These are phyloP conservation scores for Leccinum disarticulatum DNA, from an alignment of 768 basidiomycete genomes.

Conservation along the genomic window DNA sequence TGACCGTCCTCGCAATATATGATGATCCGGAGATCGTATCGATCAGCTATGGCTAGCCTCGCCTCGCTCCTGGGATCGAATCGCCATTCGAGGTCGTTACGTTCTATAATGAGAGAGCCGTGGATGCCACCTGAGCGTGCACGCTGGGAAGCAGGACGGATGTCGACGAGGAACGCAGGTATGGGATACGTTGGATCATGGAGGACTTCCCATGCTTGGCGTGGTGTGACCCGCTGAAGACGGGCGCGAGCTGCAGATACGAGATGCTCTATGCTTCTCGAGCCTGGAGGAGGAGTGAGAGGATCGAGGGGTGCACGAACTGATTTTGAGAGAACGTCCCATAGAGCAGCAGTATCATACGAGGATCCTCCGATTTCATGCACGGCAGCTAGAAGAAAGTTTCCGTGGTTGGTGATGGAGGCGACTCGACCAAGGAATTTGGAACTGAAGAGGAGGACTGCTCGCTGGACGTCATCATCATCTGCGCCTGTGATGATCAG, in stretches of 20 bases:
- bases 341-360: constrained; percentile 66
- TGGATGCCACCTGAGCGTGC: constrained; percentile 55
- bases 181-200: constrained; percentile 49
- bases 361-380: constrained; percentile 51
- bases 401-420: constrained; percentile 35
- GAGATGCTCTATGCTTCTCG: constrained; percentile 56
- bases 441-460: constrained; percentile 59
- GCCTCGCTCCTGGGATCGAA: constrained; percentile 68
- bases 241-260: constrained; percentile 59
- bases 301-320: constrained; percentile 61
- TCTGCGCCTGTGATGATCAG: constrained; percentile 62
- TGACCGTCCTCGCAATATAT: constrained; percentile 75
- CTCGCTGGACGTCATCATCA: constrained; percentile 59
- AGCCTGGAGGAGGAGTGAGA: constrained; percentile 60
- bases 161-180: constrained; percentile 76
- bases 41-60: constrained; percentile 63
- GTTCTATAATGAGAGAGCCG: constrained; percentile 71
- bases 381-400: constrained; percentile 45
- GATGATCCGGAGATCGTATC: constrained; percentile 74
- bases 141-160: constrained; percentile 65
- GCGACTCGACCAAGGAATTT: constrained; percentile 69
- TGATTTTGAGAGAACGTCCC: constrained; percentile 70
- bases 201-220: constrained; percentile 61
- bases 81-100: constrained; percentile 78
- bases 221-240: constrained; percentile 61